Percentiles rank a stretch among this genome's conserved stretches.
Conservation (phyloP, 2,329 filamentous ascomycete species). For the Myriosclerotinia duriaeana region DNA sequence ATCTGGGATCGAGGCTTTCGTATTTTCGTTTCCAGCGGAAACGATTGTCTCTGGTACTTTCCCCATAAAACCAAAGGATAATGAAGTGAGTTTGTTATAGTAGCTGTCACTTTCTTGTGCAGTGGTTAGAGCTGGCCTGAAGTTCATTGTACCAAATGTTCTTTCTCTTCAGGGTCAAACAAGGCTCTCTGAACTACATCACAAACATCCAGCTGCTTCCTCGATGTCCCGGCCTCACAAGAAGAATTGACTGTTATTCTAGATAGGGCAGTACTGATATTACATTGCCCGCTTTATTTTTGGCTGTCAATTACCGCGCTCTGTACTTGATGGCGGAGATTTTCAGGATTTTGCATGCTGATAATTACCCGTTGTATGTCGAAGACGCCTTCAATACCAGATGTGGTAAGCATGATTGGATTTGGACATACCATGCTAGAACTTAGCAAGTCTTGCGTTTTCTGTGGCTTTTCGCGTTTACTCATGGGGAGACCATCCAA, state of each 20-base stretch:
- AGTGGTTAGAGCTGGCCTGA: background rate
- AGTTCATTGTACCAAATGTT: constrained; percentile 3
- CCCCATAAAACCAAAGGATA: constrained; percentile 21
- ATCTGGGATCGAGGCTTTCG: background rate
- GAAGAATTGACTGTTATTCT: constrained; percentile 38
- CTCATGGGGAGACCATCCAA: constrained; percentile 12
- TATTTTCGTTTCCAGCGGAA: constrained; percentile 15
- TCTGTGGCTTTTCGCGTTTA: constrained; percentile 21
- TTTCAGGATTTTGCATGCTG: constrained; percentile 35
- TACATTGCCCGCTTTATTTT: constrained; percentile 40
- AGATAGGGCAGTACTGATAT: constrained; percentile 40
- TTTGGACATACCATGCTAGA: constrained; percentile 41
- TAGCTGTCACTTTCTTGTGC: constrained; percentile 22
- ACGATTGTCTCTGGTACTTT: constrained; percentile 15
- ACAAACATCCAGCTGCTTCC: constrained; percentile 40
- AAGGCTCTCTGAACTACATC: constrained; percentile 37
- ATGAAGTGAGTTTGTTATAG: constrained; percentile 13
- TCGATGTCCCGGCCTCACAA: constrained; percentile 36
- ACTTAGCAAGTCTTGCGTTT: constrained; percentile 3
- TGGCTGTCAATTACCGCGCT: constrained; percentile 35
- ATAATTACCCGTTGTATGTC: constrained; percentile 40
- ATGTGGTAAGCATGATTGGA: constrained; percentile 40
- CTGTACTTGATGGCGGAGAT: constrained; percentile 35
- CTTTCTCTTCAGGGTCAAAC: constrained; percentile 29
- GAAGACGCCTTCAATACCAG: constrained; percentile 39